Base-by-base conservation (phyloP, 495 filamentous ascomycete genomes). In the Baudoinia panamericana region DNA sequence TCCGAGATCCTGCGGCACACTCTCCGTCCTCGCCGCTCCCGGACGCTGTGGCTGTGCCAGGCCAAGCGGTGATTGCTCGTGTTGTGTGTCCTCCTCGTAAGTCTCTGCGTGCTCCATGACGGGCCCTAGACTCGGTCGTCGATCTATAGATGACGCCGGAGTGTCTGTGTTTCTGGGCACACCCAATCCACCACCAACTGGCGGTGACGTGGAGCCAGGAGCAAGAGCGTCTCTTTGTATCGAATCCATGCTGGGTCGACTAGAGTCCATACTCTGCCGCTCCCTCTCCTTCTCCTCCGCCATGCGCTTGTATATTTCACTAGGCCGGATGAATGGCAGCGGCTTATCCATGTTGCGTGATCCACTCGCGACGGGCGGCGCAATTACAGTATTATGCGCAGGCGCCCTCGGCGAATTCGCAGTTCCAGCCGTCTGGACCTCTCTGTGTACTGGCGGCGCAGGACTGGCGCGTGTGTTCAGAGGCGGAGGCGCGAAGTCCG, bases 261-360 rank as follows among this genome's bases (percentile, higher is more conserved):
- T 56, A 11, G 71, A 69, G 0, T 77, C 76, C 39, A 66, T 55
- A 15, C 34, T 44, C 32, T 63, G 64, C 10, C 68, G 59, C 56
- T 76, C 70, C 39, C 58, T 65, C 43, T 72, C 63, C 40, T 64
- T 69, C 43, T 82, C 80, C 46, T 84, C 80, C 30, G 72, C 72
- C 56, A 81, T 66, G 2, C 80, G 73, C 41, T 68, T 74, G 55
- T 90, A 90, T 23, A 87, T 81, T 46, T 93, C 83, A 16, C 76
- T 76, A 9, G 85, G 82, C 13, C 81, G 68, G 18, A 84, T 67
- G 45, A 88, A 76, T 2, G 79, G 47, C 26, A 51, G 38, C 28
- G 45, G 32, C 25, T 51, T 51, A 5, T 51, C 48, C 46, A 78
- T 76, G 15, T n/a, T n/a, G n/a, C n/a, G n/a, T n/a, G n/a, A n/a